Evolutionary conservation across 169 alveolate genomes (phyloP).

Genomic region (Pseudocohnilembus persalinus): DNA sequence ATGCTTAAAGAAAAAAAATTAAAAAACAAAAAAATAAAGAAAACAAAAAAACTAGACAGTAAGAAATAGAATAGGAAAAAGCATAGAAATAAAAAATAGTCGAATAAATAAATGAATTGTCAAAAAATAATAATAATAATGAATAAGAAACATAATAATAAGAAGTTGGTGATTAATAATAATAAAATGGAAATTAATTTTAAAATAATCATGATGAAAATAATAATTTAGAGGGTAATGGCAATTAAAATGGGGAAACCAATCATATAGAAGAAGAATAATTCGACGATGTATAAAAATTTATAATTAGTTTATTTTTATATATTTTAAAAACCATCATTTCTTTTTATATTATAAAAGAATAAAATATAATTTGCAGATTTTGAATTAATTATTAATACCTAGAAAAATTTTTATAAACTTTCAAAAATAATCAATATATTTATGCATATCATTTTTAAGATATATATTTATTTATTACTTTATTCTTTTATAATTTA

Average conservation of each 20-base stretch:
- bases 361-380: too few relatives aligned
- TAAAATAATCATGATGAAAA: neutral
- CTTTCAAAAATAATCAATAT: neutral
- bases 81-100: constrained; percentile 14
- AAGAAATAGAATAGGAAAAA: constrained; percentile 25
- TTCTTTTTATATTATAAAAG: too few relatives aligned
- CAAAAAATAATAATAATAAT: neutral
- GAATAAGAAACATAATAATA: neutral
- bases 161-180: neutral
- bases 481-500: too few relatives aligned
- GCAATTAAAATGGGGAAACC: neutral
- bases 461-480: neutral
- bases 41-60: constrained; percentile 12
- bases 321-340: too few relatives aligned
- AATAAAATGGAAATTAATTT: neutral
- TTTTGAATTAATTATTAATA: too few relatives aligned
- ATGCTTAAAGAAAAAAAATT: constrained; percentile 38
- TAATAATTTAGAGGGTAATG: neutral
- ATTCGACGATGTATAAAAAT: neutral
- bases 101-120: constrained; percentile 6
- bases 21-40: constrained; percentile 35
- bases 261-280: neutral
- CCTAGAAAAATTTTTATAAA: too few relatives aligned
- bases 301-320: neutral
- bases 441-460: neutral